These are phyloP conservation scores for Toxicodendron radicans DNA, from an alignment of 345 rosid species.

Conservation along the genomic window DNA sequence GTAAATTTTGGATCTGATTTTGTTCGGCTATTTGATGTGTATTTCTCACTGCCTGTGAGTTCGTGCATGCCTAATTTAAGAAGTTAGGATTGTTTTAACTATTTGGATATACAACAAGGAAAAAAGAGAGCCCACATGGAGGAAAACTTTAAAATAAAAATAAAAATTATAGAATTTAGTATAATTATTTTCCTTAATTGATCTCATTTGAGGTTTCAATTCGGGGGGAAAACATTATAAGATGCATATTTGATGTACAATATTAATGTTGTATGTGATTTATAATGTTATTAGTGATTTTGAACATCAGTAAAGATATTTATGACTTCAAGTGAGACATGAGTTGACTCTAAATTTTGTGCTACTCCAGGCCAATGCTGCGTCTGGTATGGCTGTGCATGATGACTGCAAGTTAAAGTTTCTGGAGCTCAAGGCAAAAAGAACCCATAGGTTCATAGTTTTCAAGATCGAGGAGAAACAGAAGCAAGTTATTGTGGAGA, in stretches of 20 bases:
- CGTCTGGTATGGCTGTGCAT: constrained; percentile 69
- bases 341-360: neutral
- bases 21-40: neutral
- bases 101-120: too few species aligned
- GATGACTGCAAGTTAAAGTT: constrained; percentile 69
- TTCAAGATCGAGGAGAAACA: constrained; percentile 62
- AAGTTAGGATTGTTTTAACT: neutral
- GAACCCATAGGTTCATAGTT: constrained; percentile 54
- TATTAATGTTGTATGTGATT: neutral
- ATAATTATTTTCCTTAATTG: neutral
- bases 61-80: neutral
- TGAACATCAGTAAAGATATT: neutral
- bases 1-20: neutral
- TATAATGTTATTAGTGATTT: too few species aligned
- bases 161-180: neutral
- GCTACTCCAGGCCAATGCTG: constrained; percentile 50
- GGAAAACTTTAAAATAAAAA: too few species aligned
- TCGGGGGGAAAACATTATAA: neutral
- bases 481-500: constrained; percentile 64
- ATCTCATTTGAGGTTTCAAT: neutral
- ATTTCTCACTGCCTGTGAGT: neutral
- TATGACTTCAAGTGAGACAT: neutral
- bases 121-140: neutral
- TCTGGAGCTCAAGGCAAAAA: constrained; percentile 59
- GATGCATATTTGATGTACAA: neutral